Evolutionary conservation across 2,329 filamentous ascomycete genomes (phyloP), one percentile per base, ranked within the genome.

Genomic region (Penicillium sp.): DNA sequence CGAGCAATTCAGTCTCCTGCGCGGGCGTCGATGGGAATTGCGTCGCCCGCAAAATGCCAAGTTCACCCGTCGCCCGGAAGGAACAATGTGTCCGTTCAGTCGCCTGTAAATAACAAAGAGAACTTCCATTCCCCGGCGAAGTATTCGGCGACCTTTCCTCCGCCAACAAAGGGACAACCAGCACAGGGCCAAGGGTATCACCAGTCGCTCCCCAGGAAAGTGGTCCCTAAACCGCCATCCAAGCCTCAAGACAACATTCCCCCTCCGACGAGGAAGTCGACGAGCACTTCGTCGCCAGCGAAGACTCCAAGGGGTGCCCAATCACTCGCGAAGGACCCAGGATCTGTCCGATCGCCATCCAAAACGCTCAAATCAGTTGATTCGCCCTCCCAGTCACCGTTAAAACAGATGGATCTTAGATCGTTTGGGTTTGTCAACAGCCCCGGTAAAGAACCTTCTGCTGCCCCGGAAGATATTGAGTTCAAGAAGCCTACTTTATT

Each of bases 401-500:
- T 39, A 18, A 51, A 21, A 37, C 49, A 53, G 12, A 41, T 44
- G 52, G 46, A 54, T 32, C 39, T 50, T 44, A 13, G 32, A 23
- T 39, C 50, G 2, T 52, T 52, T 31, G 52, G 45, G 9, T 54
- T 54, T 39, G 38, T 27, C 10, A 44, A 15, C 15, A 32, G 15
- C 27, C 3, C 10, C 10, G 23, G 15, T n/a, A 31, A 56, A 41
- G 23, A 52, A 42, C 1, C 37, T 21, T 18, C 38, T 34, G 6
- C 39, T 27, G 12, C 3, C 2, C n/a, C 35, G 18, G 32, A 47
- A n/a, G 25, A 29, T 38, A 15, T 37, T 52, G 23, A 59, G 55
- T 3, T 51, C 35, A 45, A 40, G 18, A 54, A 50, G 32, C 48
- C 52, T 12, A 50, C 37, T 29, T 52, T 55, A 37, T 18, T 55